Conservation (phyloP, 2,329 filamentous ascomycete species). For the Parastagonospora nodorum region DNA sequence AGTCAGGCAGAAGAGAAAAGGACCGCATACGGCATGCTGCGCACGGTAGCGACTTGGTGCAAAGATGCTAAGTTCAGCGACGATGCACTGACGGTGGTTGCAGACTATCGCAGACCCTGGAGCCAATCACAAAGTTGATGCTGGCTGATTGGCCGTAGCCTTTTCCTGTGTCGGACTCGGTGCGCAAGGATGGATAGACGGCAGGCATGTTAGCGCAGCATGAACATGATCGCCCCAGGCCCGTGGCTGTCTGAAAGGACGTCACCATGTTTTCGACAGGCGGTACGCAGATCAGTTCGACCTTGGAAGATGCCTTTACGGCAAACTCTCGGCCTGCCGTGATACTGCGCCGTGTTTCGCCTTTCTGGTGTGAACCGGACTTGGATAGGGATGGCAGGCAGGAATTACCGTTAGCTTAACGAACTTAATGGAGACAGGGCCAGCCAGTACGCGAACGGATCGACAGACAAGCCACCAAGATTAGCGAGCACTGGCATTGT, state of each 20-base stretch:
- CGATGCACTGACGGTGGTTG: too few species aligned
- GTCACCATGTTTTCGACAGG: slow-evolving; percentile 19
- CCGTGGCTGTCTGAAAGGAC: slow-evolving; percentile 36
- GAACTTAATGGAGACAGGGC: neutral
- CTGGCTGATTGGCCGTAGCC: too few species aligned
- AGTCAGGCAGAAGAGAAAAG: too few species aligned
- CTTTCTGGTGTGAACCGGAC: neutral
- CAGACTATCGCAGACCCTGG: too few species aligned
- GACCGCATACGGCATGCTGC: too few species aligned
- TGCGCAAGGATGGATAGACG: too few species aligned
- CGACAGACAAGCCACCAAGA: neutral
- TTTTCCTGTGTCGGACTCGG: too few species aligned
- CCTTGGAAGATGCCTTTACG: neutral
- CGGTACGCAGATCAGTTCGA: neutral
- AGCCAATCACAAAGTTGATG: too few species aligned
- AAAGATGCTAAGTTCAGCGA: too few species aligned
- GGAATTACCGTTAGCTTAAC: neutral
- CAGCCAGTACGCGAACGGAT: neutral
- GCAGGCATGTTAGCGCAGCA: neutral
- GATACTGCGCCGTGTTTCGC: neutral
- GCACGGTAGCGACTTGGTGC: too few species aligned
- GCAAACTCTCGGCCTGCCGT: neutral
- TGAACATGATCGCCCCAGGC: slow-evolving; percentile 3
- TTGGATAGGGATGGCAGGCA: neutral
- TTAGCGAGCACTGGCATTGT: neutral